These are phyloP conservation scores for Penicillium egyptiacum DNA, from an alignment of 495 filamentous ascomycete species.

Conservation along the genomic window DNA sequence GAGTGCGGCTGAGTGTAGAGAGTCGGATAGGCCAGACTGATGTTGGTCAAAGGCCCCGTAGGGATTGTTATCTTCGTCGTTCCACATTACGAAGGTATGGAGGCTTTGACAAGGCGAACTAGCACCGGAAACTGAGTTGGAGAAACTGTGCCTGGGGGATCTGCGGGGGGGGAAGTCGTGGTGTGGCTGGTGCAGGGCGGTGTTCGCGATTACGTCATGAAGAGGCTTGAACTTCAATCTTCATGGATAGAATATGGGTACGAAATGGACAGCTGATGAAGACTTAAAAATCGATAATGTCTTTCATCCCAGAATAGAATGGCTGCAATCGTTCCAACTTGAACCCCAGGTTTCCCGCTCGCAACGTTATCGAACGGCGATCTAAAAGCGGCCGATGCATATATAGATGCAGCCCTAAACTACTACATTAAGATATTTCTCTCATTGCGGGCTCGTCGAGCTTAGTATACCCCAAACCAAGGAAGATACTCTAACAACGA, in stretches of 20 bases:
- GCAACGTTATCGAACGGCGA: not conserved
- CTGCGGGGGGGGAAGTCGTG: conserved; percentile 28
- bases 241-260: not conserved
- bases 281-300: not conserved
- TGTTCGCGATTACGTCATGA: conserved; percentile 17
- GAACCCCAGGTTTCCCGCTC: not conserved
- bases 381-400: not conserved
- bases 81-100: conserved; percentile 50
- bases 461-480: not conserved
- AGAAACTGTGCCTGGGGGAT: conserved; percentile 27
- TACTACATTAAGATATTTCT: not conserved
- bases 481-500: not conserved
- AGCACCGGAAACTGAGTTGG: conserved; percentile 15
- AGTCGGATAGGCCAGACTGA: conserved; percentile 73
- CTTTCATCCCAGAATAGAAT: not conserved
- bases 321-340: not conserved
- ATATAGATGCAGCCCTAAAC: not conserved
- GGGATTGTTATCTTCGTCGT: conserved; percentile 94
- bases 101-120: conserved; percentile 21
- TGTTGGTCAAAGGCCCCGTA: conserved; percentile 87
- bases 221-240: not conserved
- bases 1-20: conserved; percentile 63
- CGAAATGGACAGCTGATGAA: not conserved
- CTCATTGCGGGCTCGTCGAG: not conserved
- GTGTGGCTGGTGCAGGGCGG: conserved; percentile 15